A percentile compares a stretch with the other conserved stretches of the same genome.
Evolutionary conservation across 306 rosid genomes (phyloP).

Genomic region (Lupinus albus): DNA sequence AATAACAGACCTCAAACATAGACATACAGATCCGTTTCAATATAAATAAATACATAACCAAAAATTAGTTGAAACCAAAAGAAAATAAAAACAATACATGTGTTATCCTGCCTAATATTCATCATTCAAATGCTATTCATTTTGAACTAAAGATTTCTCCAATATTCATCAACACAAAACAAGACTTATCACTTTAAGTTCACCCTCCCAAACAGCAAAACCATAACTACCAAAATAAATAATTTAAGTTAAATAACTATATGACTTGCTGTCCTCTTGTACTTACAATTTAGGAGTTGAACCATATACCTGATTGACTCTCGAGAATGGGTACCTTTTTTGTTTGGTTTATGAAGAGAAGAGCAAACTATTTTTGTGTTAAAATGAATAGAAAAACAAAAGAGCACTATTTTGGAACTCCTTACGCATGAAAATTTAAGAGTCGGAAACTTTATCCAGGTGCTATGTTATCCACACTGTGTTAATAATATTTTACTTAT

Average conservation of each 20-base stretch:
- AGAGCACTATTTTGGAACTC: neutral
- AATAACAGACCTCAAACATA: neutral
- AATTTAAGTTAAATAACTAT: neutral
- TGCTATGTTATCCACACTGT: neutral
- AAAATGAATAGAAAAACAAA: neutral
- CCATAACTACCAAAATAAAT: neutral
- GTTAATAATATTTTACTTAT: neutral
- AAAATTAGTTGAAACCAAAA: neutral
- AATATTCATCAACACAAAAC: neutral
- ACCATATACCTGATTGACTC: neutral
- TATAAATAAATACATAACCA: neutral
- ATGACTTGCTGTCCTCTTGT: neutral
- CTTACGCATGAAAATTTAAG: neutral
- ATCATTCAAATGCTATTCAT: neutral
- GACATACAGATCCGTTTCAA: neutral
- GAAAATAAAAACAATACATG: neutral
- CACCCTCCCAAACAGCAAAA: neutral
- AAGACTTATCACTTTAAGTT: neutral
- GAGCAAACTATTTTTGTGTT: neutral
- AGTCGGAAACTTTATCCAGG: neutral
- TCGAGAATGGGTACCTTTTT: neutral
- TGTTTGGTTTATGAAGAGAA: neutral
- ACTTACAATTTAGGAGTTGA: neutral
- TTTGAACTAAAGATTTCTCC: neutral
- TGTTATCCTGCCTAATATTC: neutral